Evolutionary conservation across 2,329 filamentous ascomycete species (phyloP).

Genomic region (Verticillium zaregamsianum): DNA sequence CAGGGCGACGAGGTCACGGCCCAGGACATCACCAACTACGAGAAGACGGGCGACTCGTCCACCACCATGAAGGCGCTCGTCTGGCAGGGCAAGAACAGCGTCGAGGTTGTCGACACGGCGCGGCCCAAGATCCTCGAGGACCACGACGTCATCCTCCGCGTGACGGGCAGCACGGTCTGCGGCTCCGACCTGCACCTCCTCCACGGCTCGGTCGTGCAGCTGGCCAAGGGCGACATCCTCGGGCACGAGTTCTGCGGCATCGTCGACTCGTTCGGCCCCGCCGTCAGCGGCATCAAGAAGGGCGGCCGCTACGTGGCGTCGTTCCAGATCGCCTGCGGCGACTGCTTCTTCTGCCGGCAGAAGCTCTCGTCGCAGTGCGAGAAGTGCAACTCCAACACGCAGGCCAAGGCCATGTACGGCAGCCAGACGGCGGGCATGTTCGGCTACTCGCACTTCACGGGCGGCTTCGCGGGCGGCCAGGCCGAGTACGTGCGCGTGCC

Average conservation of each 20-base stretch:
- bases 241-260: conserved; percentile 59
- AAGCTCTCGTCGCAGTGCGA: conserved; percentile 79
- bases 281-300: conserved; percentile 46
- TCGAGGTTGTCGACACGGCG: conserved; percentile 64
- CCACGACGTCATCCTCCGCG: conserved; percentile 73
- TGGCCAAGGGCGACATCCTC: conserved; percentile 62
- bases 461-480: conserved; percentile 83
- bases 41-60: conserved; percentile 36
- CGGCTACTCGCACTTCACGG: conserved; percentile 74
- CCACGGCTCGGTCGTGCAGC: conserved; percentile 51
- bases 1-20: conserved; percentile 57
- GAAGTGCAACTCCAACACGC: conserved; percentile 70
- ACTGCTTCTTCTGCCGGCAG: conserved; percentile 74
- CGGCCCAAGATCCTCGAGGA: conserved; percentile 71
- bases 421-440: conserved; percentile 70
- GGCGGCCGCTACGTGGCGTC: conserved; percentile 75
- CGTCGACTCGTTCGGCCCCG: conserved; percentile 51
- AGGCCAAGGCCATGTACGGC: conserved; percentile 73
- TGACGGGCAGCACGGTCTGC: conserved; percentile 61
- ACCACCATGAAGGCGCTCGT: conserved; percentile 75
- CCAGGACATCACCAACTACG: conserved; percentile 66
- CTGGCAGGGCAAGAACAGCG: conserved; percentile 79
- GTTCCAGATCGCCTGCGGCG: conserved; percentile 75
- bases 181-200: conserved; percentile 56
- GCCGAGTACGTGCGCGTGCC: conserved; percentile 84